Evolutionary conservation across 1,139 yeast species (phyloP).

Genomic region (Suhomyces maxii): DNA sequence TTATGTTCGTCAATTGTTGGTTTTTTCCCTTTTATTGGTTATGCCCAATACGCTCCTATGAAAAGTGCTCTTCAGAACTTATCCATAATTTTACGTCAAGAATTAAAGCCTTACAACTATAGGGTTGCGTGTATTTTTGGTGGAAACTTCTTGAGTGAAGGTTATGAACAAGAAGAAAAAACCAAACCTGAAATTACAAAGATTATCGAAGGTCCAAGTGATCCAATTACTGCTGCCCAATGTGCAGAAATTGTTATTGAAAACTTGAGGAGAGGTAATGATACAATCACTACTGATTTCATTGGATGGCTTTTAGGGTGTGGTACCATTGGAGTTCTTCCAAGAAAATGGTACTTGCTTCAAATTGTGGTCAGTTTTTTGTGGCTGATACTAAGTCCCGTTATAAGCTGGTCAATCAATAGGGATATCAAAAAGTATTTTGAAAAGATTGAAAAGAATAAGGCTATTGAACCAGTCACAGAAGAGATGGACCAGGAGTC

Average conservation of each 20-base stretch:
- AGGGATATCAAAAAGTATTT: slow-evolving; percentile 56
- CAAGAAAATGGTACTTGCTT: slow-evolving; percentile 59
- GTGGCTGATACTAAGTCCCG: slow-evolving; percentile 63
- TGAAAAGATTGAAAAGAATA: slow-evolving; percentile 19
- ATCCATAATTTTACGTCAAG: slow-evolving; percentile 79
- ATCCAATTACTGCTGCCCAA: slow-evolving; percentile 62
- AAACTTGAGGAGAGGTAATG: slow-evolving; percentile 63
- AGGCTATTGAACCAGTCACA: slow-evolving; percentile 3
- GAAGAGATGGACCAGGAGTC: slow-evolving; percentile 1
- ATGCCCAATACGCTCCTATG: slow-evolving; percentile 84
- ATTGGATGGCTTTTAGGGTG: slow-evolving; percentile 82
- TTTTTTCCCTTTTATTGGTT: slow-evolving; percentile 87
- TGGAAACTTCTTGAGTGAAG: slow-evolving; percentile 90
- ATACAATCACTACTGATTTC: slow-evolving; percentile 76
- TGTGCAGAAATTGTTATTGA: slow-evolving; percentile 66
- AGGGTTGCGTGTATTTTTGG: slow-evolving; percentile 69
- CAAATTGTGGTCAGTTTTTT: slow-evolving; percentile 52
- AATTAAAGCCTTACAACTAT: slow-evolving; percentile 65
- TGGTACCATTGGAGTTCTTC: slow-evolving; percentile 66
- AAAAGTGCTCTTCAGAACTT: slow-evolving; percentile 81
- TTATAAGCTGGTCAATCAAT: slow-evolving; percentile 54
- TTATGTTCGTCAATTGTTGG: slow-evolving; percentile 82
- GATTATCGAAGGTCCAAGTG: slow-evolving; percentile 81
- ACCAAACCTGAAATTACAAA: slow-evolving; percentile 87
- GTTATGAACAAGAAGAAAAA: slow-evolving; percentile 73